Base-by-base conservation (phyloP, 345 rosid species). In the Litchi chinensis region DNA sequence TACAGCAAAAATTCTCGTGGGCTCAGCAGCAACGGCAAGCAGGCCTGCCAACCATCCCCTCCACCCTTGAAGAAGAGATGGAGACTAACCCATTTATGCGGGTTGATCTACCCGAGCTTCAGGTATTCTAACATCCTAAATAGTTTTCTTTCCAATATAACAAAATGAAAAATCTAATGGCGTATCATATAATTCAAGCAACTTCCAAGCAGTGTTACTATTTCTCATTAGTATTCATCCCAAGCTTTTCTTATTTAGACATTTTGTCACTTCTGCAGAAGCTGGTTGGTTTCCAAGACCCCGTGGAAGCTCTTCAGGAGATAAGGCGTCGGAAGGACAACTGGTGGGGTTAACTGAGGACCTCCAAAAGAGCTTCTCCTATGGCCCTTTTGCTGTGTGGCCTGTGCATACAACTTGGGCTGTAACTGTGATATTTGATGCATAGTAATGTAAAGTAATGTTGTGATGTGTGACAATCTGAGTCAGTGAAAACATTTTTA, bases 61-160 rank as follows among this genome's bases (percentile, higher is more conserved):
- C 98, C 62, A 96, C 99, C 60, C 81, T 96, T 5, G 90, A 85
- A 82, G 95, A 96, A 79, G 99, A 94, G 82, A 79, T 88, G 75
- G 92, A 90, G 85, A 96, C 94, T 22, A 92, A 96, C 77, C 97
- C 98, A 11, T 94, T 94, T 69, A 92, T 94, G 90, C 89, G 98
- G 9, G 95, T 79, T 63, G 90, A 89, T 83, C 87, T 88, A 24
- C 90, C 90, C 0, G 89, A 94, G 79, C 73, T 91, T 76, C 88
- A 85, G 93, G 93, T 91, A 50, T 22, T 18, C 24, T 71, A 18
- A 10, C 67, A 48, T 48, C 8, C 70, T 60, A 21, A 60, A 60
- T 15, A 26, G 40, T 37, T 43, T 73, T 11, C 65, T 41, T 43
- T 62, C 11, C 3, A 22, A 7, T 39, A 3, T 21, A 5, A 19